A percentile compares a stretch with the other conserved stretches of the same genome.
phyloP scores from a whole-genome alignment of 1,284 basidiomycete genomes.

The Lentinus polychrous region DNA sequence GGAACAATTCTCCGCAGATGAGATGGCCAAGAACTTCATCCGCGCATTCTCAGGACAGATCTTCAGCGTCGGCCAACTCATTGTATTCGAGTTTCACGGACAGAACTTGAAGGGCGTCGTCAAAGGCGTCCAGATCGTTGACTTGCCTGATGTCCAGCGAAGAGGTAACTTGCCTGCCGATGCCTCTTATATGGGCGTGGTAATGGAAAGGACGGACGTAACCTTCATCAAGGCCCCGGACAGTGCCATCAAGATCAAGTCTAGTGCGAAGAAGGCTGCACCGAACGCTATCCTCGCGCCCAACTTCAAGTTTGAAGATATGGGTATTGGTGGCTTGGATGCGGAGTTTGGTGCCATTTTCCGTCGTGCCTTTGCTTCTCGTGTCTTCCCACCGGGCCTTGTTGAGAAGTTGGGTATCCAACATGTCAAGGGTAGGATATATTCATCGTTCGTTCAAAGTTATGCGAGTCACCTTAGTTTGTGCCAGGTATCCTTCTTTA shows the following conservation, averaged over 20 bases:
- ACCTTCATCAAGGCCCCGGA: conserved; percentile 82
- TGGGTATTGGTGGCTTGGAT: conserved; percentile 99
- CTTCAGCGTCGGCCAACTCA: conserved; percentile 67
- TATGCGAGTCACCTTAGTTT: background rate
- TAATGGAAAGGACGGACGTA: conserved; percentile 89
- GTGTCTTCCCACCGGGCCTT: conserved; percentile 94
- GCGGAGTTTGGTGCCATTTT: conserved; percentile 96
- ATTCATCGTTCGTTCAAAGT: background rate
- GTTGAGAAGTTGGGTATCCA: conserved; percentile 98
- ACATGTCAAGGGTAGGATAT: conserved; percentile 84
- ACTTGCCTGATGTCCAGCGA: conserved; percentile 57
- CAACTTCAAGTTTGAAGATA: conserved; percentile 99
- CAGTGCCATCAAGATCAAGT: conserved; percentile 86
- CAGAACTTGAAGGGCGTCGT: conserved; percentile 76
- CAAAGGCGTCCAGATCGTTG: conserved; percentile 60
- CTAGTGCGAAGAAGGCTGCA: conserved; percentile 80
- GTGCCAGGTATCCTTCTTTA: conserved; percentile 81
- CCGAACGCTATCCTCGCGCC: conserved; percentile 94
- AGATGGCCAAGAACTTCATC: conserved; percentile 74
- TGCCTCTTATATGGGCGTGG: conserved; percentile 54
- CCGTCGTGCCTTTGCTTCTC: conserved; percentile 96
- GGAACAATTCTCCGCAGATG: conserved; percentile 78
- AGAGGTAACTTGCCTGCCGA: conserved; percentile 27
- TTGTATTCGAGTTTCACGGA: conserved; percentile 91
- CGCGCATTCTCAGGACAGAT: conserved; percentile 58